These are phyloP conservation scores for Fibroporia radiculosa DNA, from an alignment of 768 basidiomycete genomes.

Conservation along the genomic window DNA sequence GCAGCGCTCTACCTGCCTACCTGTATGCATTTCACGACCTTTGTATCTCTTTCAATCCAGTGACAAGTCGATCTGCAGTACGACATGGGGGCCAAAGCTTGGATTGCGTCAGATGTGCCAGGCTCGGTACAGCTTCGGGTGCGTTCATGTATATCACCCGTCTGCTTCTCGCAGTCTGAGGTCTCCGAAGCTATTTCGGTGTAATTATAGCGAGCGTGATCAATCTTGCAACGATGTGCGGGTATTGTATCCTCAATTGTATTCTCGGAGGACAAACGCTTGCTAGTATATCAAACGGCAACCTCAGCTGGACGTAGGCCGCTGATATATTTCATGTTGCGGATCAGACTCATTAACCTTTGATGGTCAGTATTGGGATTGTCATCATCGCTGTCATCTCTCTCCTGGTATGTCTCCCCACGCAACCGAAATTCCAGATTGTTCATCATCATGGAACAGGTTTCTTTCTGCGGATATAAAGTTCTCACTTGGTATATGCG, in stretches of 20 bases:
- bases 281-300: conserved; percentile 38
- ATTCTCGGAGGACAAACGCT: conserved; percentile 60
- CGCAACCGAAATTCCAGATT: background rate
- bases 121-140: conserved; percentile 56
- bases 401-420: conserved; percentile 37
- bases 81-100: conserved; percentile 72
- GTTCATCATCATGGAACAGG: conserved; percentile 21
- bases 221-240: conserved; percentile 43
- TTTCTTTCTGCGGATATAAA: conserved; percentile 62
- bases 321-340: background rate
- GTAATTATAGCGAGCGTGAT: conserved; percentile 38
- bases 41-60: background rate
- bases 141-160: conserved; percentile 17
- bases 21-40: conserved; percentile 22
- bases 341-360: background rate
- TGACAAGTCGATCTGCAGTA: conserved; percentile 21
- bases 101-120: conserved; percentile 81
- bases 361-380: conserved; percentile 58
- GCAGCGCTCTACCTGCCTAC: conserved; percentile 35
- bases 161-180: background rate
- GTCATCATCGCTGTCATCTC: conserved; percentile 68
- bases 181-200: conserved; percentile 44
- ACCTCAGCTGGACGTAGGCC: conserved; percentile 43
- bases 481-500: conserved; percentile 45
- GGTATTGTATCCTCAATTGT: conserved; percentile 50